phyloP scores from a whole-genome alignment of 805 yeast genomes.

The Brettanomyces custersianus region DNA sequence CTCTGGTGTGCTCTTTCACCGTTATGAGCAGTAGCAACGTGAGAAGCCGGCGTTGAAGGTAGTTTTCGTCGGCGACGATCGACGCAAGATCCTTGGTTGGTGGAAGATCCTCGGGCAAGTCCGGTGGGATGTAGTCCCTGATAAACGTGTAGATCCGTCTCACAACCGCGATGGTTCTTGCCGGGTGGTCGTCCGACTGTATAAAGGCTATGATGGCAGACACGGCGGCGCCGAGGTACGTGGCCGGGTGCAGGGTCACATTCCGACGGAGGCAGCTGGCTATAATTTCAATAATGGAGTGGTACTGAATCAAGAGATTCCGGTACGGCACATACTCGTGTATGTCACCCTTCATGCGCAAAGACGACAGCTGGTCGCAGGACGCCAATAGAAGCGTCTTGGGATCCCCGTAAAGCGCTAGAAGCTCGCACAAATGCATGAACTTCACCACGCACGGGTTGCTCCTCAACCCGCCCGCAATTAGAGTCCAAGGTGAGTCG shows the following conservation, averaged over 20 bases:
- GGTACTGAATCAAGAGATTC: conserved; percentile 49
- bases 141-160: conserved; percentile 59
- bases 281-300: conserved; percentile 59
- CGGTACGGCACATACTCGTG: neutral
- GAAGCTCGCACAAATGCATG: conserved; percentile 46
- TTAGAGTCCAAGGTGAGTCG: conserved; percentile 27
- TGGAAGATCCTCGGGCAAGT: conserved; percentile 28
- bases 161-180: conserved; percentile 27
- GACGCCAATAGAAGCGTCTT: conserved; percentile 68
- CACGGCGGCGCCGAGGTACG: conserved; percentile 63
- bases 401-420: conserved; percentile 67
- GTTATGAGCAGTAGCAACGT: conserved; percentile 52
- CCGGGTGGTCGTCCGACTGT: conserved; percentile 28
- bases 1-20: conserved; percentile 21
- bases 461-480: conserved; percentile 23
- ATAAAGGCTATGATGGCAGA: conserved; percentile 48
- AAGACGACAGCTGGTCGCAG: conserved; percentile 46
- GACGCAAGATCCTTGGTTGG: conserved; percentile 29
- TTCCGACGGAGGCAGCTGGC: conserved; percentile 50
- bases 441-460: conserved; percentile 29
- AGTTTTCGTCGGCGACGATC: conserved; percentile 45
- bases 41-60: conserved; percentile 56
- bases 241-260: conserved; percentile 66
- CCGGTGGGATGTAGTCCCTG: conserved; percentile 47
- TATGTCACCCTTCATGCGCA: neutral